Evolutionary conservation across 148 eudicot species (phyloP).

Genomic region (Heliamphora exappendiculata): DNA sequence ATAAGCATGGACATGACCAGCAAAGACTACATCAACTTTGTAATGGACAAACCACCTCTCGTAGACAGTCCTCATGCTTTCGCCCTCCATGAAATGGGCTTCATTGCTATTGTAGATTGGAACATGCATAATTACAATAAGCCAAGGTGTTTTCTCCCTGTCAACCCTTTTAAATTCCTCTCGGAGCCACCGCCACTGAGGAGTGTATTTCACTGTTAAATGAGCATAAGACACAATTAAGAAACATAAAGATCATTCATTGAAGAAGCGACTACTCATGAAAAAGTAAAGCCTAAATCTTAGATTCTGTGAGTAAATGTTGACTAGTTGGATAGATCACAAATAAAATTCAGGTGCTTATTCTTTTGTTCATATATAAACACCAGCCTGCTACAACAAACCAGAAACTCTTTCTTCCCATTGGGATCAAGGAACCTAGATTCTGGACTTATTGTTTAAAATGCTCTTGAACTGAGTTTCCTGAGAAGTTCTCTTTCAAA

Average conservation of each 20-base stretch:
- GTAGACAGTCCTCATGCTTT: constrained; percentile 71
- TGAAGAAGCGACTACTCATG: not conserved
- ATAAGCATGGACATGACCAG: constrained; percentile 96
- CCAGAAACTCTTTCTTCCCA: too few relatives aligned
- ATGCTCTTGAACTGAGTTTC: too few relatives aligned
- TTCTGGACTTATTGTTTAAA: too few relatives aligned
- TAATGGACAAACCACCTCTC: constrained; percentile 73
- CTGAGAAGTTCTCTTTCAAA: too few relatives aligned
- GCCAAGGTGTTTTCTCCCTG: constrained; percentile 93
- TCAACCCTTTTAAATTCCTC: constrained; percentile 61
- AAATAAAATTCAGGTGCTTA: not conserved
- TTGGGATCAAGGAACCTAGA: too few relatives aligned
- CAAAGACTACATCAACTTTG: constrained; percentile 78
- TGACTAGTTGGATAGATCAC: not conserved
- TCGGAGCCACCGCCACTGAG: constrained; percentile 70
- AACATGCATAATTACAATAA: constrained; percentile 83
- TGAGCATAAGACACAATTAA: constrained; percentile 5
- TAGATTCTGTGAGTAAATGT: not conserved
- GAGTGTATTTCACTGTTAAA: constrained; percentile 77
- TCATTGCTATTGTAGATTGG: constrained; percentile 82
- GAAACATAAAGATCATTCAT: not conserved
- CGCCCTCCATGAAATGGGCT: constrained; percentile 92
- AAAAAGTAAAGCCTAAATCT: not conserved
- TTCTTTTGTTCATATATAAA: too few relatives aligned
- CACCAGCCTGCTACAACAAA: too few relatives aligned